phyloP scores from a whole-genome alignment of 768 basidiomycete species.

The Kwoniella sp. region DNA sequence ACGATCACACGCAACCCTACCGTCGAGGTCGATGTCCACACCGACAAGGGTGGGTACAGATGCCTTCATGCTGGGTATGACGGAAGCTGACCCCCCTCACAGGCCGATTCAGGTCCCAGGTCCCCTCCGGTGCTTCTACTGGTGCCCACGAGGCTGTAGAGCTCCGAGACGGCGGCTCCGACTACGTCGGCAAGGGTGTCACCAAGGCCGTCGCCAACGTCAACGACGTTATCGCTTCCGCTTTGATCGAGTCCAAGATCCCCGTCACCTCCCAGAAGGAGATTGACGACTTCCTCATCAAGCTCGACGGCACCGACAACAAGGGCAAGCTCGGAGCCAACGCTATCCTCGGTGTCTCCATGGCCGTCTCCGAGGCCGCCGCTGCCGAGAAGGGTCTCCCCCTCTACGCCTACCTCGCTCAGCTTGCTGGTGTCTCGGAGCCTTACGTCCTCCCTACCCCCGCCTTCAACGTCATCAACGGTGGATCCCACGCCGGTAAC shows the following conservation, averaged over 20 bases:
- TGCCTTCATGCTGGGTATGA: not conserved
- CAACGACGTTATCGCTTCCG: slow-evolving; percentile 84
- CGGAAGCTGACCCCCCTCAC: no score
- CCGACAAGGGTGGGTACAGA: slow-evolving; percentile 65
- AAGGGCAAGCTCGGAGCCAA: slow-evolving; percentile 99
- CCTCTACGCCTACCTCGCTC: slow-evolving; percentile 92
- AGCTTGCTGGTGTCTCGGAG: slow-evolving; percentile 88
- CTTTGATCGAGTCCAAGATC: slow-evolving; percentile 75
- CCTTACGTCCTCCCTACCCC: slow-evolving; percentile 89
- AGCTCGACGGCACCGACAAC: slow-evolving; percentile 94
- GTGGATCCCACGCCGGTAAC: slow-evolving; percentile 98
- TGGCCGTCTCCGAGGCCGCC: slow-evolving; percentile 87
- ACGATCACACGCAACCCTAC: slow-evolving; percentile 54
- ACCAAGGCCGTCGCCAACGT: slow-evolving; percentile 89
- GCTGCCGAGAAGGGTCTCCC: slow-evolving; percentile 92
- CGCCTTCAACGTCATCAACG: slow-evolving; percentile 99
- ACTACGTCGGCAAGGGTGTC: slow-evolving; percentile 96
- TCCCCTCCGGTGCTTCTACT: slow-evolving; percentile 97
- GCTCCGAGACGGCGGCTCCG: slow-evolving; percentile 94
- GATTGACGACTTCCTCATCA: slow-evolving; percentile 96
- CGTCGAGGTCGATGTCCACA: slow-evolving; percentile 87
- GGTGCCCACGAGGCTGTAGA: slow-evolving; percentile 98
- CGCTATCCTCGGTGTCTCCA: slow-evolving; percentile 97
- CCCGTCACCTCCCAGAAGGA: slow-evolving; percentile 87
- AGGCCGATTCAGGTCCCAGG: slow-evolving; percentile 91